Evolutionary conservation across 148 eudicot genomes (phyloP), one percentile per base, ranked within the genome.

Genomic region (Chenopodium berlandieri): DNA sequence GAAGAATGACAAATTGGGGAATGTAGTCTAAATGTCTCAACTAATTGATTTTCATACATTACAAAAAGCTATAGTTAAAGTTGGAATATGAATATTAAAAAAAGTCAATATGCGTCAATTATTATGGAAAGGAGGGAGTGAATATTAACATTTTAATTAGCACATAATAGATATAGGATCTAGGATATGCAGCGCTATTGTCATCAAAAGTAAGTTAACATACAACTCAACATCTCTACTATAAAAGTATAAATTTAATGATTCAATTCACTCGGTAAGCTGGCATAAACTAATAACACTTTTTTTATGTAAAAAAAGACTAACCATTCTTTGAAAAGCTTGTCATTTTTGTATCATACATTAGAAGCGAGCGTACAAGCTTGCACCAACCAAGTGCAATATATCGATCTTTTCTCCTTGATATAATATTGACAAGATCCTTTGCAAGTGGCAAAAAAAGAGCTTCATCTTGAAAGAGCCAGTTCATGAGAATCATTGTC

Each of bases 361-460:
- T 90, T 23, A 94, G 79, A 76, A 94, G 88, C 71, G 84, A 85
- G 37, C 92, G 91, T 67, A 90, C 85, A 79, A 94, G 90, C 71
- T 75, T 85, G 80, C 97, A 94, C 97, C 97, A 94, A 54, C 97
- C 95, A 78, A 94, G 88, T 44, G 90, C 87, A 86, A 91, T 86
- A 83, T 87, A 87, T 63, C 47, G 94, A 78, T 93, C 97, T 65
- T 91, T 93, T 81, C 88, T 94, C 75, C 91, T 89, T 32, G 67
- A 80, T 31, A 91, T 68, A 81, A 91, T 86, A 67, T 78, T 75
- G n/a, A 83, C 87, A 62, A 94, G 82, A 81, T 86, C 82, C 62
- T 85, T 85, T 64, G 88, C 86, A 71, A 92, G 81, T 52, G 86
- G 89, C 75, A 80, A 48, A 75, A 94, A 90, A 64, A 89, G 81